Conservation (phyloP, 805 yeast genomes). For the Yamadazyma kitorensis region DNA sequence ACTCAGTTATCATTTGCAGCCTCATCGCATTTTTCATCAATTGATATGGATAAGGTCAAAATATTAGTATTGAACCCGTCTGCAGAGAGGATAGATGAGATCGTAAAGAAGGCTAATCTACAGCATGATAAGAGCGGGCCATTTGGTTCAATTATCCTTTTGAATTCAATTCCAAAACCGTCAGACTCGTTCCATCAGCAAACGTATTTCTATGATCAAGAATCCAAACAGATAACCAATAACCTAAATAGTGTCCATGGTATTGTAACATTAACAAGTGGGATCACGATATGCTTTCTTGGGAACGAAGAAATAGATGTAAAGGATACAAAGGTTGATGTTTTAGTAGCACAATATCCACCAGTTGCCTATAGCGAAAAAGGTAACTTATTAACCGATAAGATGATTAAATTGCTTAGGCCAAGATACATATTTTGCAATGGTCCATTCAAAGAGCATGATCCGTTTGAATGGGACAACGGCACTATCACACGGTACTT, state of each 20-base stretch:
- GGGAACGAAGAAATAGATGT: constrained; percentile 16
- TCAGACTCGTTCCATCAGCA: constrained; percentile 17
- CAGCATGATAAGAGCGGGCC: constrained; percentile 64
- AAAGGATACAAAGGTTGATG: constrained; percentile 37
- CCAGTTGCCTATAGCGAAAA: constrained; percentile 41
- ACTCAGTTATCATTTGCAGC: too few species aligned
- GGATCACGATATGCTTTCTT: constrained; percentile 48
- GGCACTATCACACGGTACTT: constrained; percentile 57
- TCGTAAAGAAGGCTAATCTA: constrained; percentile 43
- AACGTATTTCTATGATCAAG: constrained; percentile 5
- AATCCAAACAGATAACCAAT: constrained; percentile 13
- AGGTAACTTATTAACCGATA: constrained; percentile 47
- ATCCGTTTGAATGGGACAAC: constrained; percentile 57
- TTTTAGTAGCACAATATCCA: constrained; percentile 62
- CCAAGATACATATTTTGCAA: constrained; percentile 71
- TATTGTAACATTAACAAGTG: constrained; percentile 36
- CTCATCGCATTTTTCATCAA: constrained; percentile 6
- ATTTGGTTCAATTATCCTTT: constrained; percentile 51
- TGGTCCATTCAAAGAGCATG: constrained; percentile 54
- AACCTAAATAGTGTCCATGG: constrained; percentile 26
- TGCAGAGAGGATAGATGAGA: constrained; percentile 39
- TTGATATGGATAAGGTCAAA: constrained; percentile 18
- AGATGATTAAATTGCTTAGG: constrained; percentile 36
- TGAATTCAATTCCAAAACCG: constrained; percentile 24
- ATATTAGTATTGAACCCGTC: constrained; percentile 47